Base-by-base conservation (phyloP, 2,329 filamentous ascomycete species). In the Ilyonectria destructans region DNA sequence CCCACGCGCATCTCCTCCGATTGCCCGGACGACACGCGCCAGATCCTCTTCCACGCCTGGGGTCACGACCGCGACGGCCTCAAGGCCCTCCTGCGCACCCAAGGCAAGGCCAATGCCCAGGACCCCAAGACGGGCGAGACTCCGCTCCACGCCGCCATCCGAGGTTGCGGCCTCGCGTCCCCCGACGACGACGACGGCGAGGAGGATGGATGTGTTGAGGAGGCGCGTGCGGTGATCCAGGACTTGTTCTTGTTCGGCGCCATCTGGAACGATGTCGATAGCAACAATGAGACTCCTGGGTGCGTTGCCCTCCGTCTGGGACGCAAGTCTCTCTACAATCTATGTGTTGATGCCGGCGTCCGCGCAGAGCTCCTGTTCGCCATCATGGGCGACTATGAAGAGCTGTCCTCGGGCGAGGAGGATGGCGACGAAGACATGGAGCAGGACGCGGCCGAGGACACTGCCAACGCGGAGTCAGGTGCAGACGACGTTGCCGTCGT, bases 191-290 rank as follows among this genome's bases (percentile, higher is more conserved):
- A 71, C 6, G 73, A 77, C 12, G 29, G 31, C 3, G 79, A 80
- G 3, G 82, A 83, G 26, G 81, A 83, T 29, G 74, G 82, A 60
- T 78, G 81, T 29, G 80, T 92, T 35, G 88, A 91, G 54, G 88
- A 88, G 45, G 93, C 91, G 3, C 87, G 88, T 62, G 89, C 90
- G 59, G 91, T 92, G 0, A 84, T 98, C 5, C 88, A 89, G 73
- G 89, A 96, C 77, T 86, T 98, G 8, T 90, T 98, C 68, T 88
- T 95, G 77, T 92, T 93, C 74, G 96, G 96, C 35, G 96, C 94
- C 12, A 98, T 98, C 74, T 99, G 96, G 96, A 99, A 99, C 83
- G 95, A 98, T 79, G 85, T 98, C 63, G 94, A 98, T 80, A 83
- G 86, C 72, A 92, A 93, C 74, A 89, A 94, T 75, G 96, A 98